Base-by-base conservation (phyloP, 2,329 filamentous ascomycete species). In the Colletotrichum gloeosporioides region DNA sequence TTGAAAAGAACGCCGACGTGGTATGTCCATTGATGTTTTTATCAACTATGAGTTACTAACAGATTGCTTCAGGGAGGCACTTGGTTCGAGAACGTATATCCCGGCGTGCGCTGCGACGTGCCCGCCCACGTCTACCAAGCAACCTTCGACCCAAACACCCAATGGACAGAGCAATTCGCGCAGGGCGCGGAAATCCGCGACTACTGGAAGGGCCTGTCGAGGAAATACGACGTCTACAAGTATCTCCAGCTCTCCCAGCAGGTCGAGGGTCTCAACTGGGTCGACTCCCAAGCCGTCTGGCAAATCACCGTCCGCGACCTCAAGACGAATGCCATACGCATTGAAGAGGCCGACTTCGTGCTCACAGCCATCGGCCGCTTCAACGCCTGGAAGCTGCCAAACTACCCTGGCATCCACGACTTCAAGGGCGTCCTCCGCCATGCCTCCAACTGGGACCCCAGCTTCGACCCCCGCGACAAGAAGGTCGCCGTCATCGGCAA, bases 41-140 rank as follows among this genome's bases (percentile, higher is more conserved):
- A 1, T 2, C 6, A 22, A 13, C 25, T 34, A 3, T 57, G 1
- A 22, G 0, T 18, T 16, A 27, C 55, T 79, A 66, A 73, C 69
- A 34, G 2, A 1, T 10, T 2, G 1, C 0, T 15, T 10, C 44
- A 88, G 86, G 88, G 88, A 34, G 89, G 89, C 2, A 90, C 88
- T 5, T 91, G 89, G 89, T 86, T 89, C 65, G 89, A 90, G 75
- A 91, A 90, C 71, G 81, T 86, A 6, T 94, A 94, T 77, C 92
- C 92, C 0, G 93, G 92, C 3, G 91, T 93, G 1, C 86, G 92
- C 57, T 95, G 93, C 78, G 93, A 95, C 81, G 71, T 95, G 16
- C 92, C 93, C 0, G 90, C 92, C 1, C 92, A 94, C 81, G 92
- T 93, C 25, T 95, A 95, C 79, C 93, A 95, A 80, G 90, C 90